Evolutionary conservation across 2,329 filamentous ascomycete species (phyloP).

Genomic region (Penicillium sp.): DNA sequence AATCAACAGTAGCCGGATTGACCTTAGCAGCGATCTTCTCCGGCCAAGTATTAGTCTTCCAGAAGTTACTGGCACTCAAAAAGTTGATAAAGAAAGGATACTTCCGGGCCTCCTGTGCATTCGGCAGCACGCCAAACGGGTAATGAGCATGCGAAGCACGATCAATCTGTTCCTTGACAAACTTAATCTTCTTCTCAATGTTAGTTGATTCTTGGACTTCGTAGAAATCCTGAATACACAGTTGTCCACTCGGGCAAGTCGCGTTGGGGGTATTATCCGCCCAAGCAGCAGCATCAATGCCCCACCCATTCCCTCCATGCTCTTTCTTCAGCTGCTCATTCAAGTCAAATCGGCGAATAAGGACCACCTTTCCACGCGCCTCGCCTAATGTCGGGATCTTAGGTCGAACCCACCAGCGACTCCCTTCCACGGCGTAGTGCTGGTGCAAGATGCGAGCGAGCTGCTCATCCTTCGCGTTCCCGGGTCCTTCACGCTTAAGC

Average conservation of each 20-base stretch:
- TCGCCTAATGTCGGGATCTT: constrained; percentile 76
- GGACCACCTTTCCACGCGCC: constrained; percentile 76
- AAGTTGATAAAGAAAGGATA: constrained; percentile 86
- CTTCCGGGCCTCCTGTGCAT: constrained; percentile 46
- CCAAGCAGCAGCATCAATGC: constrained; percentile 66
- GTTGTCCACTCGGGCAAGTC: constrained; percentile 65
- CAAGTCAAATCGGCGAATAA: constrained; percentile 76
- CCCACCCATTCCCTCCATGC: constrained; percentile 54
- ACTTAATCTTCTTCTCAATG: constrained; percentile 77
- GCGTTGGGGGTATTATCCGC: constrained; percentile 85
- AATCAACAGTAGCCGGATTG: constrained; percentile 71
- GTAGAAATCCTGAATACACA: constrained; percentile 94
- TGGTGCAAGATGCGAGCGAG: constrained; percentile 70
- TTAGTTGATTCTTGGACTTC: constrained; percentile 73
- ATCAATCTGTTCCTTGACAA: constrained; percentile 72
- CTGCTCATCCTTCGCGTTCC: constrained; percentile 74
- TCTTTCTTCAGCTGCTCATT: constrained; percentile 49
- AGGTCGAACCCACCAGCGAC: constrained; percentile 76
- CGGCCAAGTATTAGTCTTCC: constrained; percentile 88
- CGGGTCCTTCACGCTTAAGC: constrained; percentile 86
- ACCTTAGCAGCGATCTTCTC: constrained; percentile 84
- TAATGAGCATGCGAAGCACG: constrained; percentile 60
- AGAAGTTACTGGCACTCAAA: constrained; percentile 88
- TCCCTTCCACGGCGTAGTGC: constrained; percentile 62
- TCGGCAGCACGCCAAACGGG: constrained; percentile 35